These are phyloP conservation scores for Pseudogymnoascus sp. DNA, from an alignment of 2,329 filamentous ascomycete genomes.

Conservation along the genomic window DNA sequence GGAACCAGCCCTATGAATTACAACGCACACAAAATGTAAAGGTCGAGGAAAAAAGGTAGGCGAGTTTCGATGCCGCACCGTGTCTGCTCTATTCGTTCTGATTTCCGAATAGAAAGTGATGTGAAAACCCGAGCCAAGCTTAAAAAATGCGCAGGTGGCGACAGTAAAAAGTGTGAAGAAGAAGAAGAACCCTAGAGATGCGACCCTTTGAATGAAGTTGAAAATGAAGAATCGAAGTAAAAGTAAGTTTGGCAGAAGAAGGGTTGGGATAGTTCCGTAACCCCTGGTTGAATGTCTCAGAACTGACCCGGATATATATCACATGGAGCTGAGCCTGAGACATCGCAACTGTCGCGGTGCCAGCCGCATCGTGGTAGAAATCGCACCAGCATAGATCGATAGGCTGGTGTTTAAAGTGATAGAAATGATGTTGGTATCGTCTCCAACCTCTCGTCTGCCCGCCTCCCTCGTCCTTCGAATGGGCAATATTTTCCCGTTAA, in stretches of 20 bases:
- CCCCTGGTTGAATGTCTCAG: not conserved
- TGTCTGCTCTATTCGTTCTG: not conserved
- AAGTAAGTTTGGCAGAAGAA: constrained; percentile 5
- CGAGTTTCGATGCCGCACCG: not conserved
- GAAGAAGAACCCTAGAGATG: not conserved
- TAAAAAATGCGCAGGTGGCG: constrained; percentile 3
- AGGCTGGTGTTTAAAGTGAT: not conserved
- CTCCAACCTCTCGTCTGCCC: not conserved
- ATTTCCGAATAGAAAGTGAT: not conserved
- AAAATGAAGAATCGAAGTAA: not conserved
- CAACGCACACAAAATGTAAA: not conserved
- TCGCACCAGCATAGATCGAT: not conserved
- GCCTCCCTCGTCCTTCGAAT: not conserved
- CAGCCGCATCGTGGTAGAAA: not conserved
- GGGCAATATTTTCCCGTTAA: not conserved
- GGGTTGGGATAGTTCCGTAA: not conserved
- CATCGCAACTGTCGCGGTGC: not conserved
- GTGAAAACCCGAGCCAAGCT: not conserved
- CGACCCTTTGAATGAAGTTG: not conserved
- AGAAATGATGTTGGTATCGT: not conserved
- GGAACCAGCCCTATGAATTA: constrained; percentile 5
- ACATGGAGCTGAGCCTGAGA: not conserved
- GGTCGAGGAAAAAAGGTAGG: not conserved
- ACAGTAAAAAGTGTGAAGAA: not conserved
- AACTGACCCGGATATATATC: not conserved